These are phyloP conservation scores for Colletotrichum zoysiae DNA, from an alignment of 2,329 filamentous ascomycete species.

Conservation along the genomic window DNA sequence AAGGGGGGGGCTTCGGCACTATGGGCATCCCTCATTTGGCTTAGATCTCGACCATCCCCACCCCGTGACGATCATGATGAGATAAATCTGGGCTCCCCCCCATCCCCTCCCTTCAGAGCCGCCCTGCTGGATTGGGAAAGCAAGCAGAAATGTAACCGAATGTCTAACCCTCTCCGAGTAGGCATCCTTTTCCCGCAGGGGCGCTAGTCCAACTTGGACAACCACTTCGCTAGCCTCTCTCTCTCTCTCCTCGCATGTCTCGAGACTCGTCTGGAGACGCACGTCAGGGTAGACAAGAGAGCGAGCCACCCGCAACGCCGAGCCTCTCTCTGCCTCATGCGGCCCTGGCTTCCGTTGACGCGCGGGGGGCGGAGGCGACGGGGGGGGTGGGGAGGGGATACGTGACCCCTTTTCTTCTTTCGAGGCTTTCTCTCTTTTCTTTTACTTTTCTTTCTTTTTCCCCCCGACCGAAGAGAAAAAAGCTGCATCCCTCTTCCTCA, in stretches of 20 bases:
- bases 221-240: conserved; percentile 32
- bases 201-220: conserved; percentile 37
- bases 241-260: conserved; percentile 15
- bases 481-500: conserved; percentile 7
- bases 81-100: conserved; percentile 28
- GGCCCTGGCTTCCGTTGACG: conserved; percentile 2
- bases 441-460: too few relatives aligned
- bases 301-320: not conserved
- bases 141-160: conserved; percentile 1
- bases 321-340: not conserved
- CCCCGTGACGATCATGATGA: conserved; percentile 28
- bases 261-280: not conserved
- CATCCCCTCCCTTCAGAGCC: not conserved
- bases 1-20: not conserved
- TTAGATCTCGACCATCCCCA: conserved; percentile 21
- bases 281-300: not conserved
- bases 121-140: conserved; percentile 3
- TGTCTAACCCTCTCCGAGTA: not conserved
- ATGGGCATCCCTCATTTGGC: not conserved
- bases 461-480: not conserved
- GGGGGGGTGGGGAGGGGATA: too few relatives aligned
- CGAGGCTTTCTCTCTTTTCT: conserved; percentile 10
- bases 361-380: not conserved
- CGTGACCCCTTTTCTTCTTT: conserved; percentile 15
- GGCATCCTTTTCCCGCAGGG: not conserved